Percentiles rank a stretch among this genome's conserved stretches.
Evolutionary conservation across 805 yeast genomes (phyloP).

Genomic region (Spencermartinsiella europaea): DNA sequence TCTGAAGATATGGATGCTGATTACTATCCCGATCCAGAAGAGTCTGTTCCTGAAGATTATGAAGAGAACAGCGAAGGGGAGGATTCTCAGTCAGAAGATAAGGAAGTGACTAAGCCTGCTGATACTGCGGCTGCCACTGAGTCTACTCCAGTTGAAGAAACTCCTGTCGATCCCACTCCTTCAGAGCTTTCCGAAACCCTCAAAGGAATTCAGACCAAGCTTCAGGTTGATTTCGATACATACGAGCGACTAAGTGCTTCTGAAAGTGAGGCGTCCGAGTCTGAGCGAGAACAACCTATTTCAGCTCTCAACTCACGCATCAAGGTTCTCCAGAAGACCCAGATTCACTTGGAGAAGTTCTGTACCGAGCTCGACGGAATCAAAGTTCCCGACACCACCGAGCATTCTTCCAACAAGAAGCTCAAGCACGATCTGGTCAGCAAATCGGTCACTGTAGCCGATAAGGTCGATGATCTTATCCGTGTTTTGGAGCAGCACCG

Average conservation of each 20-base stretch:
- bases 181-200: conserved; percentile 3
- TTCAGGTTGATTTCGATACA: conserved; percentile 17
- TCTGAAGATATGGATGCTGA: neutral
- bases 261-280: conserved; percentile 6
- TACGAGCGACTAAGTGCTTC: conserved; percentile 17
- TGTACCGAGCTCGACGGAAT: conserved; percentile 21
- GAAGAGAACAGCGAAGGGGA: conserved; percentile 2
- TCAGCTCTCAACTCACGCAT: conserved; percentile 19
- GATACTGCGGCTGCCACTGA: conserved; percentile 4
- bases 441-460: conserved; percentile 20
- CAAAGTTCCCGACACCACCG: conserved; percentile 4
- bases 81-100: conserved; percentile 7
- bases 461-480: conserved; percentile 21
- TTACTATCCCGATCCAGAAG: conserved; percentile 3
- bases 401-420: conserved; percentile 9
- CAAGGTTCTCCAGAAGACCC: conserved; percentile 25
- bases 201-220: conserved; percentile 11
- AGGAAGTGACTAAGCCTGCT: conserved; percentile 6
- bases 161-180: neutral
- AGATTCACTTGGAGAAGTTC: conserved; percentile 22
- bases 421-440: conserved; percentile 20
- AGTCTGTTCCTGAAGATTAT: conserved; percentile 4
- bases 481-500: conserved; percentile 13
- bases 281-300: conserved; percentile 1
- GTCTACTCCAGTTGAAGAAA: conserved; percentile 1